Evolutionary conservation across 106 monocot genomes (phyloP).

Genomic region (Phalaenopsis equestris): DNA sequence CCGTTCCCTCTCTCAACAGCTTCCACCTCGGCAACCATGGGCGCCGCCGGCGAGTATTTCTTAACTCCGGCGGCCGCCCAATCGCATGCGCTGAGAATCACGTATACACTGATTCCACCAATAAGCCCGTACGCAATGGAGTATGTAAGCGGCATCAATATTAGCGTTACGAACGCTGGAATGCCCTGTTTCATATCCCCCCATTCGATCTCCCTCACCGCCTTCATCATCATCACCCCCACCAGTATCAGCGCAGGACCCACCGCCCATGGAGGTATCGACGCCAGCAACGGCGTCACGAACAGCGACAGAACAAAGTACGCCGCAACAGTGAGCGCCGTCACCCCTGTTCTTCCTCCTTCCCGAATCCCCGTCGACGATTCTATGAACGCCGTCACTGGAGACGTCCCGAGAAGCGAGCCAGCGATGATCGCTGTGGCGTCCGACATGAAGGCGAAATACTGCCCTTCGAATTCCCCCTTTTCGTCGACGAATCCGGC

Average conservation of each 20-base stretch:
- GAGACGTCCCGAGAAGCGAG: constrained; percentile 29
- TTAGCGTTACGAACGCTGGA: constrained; percentile 32
- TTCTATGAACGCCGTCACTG: constrained; percentile 37
- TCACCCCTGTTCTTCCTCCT: constrained; percentile 33
- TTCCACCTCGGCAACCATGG: not conserved
- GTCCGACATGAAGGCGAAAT: constrained; percentile 44
- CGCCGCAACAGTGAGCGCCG: constrained; percentile 25
- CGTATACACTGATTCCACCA: constrained; percentile 23
- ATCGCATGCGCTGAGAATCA: constrained; percentile 18
- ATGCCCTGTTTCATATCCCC: constrained; percentile 26
- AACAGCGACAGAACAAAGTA: constrained; percentile 27
- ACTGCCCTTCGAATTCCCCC: constrained; percentile 46
- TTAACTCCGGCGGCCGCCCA: constrained; percentile 8
- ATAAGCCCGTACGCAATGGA: constrained; percentile 36
- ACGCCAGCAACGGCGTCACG: constrained; percentile 39
- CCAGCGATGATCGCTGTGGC: constrained; percentile 25
- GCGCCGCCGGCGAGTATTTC: not conserved
- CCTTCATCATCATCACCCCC: constrained; percentile 36
- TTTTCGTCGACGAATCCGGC: constrained; percentile 31
- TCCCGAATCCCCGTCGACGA: constrained; percentile 34
- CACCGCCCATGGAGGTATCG: constrained; percentile 39
- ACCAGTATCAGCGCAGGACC: constrained; percentile 35
- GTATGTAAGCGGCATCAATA: constrained; percentile 32
- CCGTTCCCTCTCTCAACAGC: not conserved
- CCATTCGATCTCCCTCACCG: constrained; percentile 39